These are phyloP conservation scores for Acacia crassicarpa DNA, from an alignment of 306 rosid species.

Conservation along the genomic window DNA sequence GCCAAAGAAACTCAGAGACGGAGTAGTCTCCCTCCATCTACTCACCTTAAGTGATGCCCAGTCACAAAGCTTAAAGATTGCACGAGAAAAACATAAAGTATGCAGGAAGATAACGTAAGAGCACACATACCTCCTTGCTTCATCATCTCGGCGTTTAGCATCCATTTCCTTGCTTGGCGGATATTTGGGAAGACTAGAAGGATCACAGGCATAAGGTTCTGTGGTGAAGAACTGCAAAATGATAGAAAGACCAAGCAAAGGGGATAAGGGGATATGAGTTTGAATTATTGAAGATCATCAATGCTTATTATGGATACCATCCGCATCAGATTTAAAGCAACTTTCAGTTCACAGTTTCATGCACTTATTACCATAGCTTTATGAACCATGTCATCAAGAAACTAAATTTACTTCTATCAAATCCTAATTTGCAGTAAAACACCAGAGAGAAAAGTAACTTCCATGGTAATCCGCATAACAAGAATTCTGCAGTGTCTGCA, in stretches of 20 bases:
- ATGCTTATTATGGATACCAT: slow-evolving; percentile 18
- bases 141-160: slow-evolving; percentile 83
- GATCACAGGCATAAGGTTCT: slow-evolving; percentile 88
- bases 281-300: neutral
- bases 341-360: slow-evolving; percentile 19
- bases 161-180: slow-evolving; percentile 97
- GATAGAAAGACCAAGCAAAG: slow-evolving; percentile 37
- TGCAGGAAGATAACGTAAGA: slow-evolving; percentile 32
- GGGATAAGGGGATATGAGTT: slow-evolving; percentile 27
- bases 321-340: slow-evolving; percentile 23
- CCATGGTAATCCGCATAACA: neutral
- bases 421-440: slow-evolving; percentile 15
- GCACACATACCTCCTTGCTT: slow-evolving; percentile 66
- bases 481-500: slow-evolving; percentile 19
- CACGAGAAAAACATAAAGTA: neutral
- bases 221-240: slow-evolving; percentile 78
- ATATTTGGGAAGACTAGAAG: slow-evolving; percentile 92
- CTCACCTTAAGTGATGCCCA: neutral
- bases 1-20: neutral
- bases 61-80: neutral
- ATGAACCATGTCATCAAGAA: neutral
- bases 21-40: neutral
- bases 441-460: slow-evolving; percentile 2
- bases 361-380: slow-evolving; percentile 2
- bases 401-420: slow-evolving; percentile 13